Evolutionary conservation across 176 grass and related monocot genomes (phyloP).

Genomic region (Saccharum officinarum): DNA sequence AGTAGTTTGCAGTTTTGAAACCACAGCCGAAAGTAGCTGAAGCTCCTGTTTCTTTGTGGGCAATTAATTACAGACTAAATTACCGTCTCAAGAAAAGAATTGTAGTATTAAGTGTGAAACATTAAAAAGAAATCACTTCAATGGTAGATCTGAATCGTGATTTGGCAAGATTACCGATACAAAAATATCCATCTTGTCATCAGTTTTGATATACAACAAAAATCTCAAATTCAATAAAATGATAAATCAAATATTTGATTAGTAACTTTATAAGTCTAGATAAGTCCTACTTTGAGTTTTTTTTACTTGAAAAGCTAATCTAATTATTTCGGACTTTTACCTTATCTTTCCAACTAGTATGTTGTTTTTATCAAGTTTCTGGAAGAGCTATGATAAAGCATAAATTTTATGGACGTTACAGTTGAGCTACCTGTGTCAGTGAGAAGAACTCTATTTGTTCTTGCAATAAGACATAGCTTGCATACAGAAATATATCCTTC

Average conservation of each 20-base stretch:
- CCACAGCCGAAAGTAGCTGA: neutral
- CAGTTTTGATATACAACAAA: neutral
- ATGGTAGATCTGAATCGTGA: neutral
- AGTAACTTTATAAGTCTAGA: neutral
- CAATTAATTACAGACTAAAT: neutral
- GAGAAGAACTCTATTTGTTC: neutral
- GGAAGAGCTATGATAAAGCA: neutral
- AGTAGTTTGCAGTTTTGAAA: neutral
- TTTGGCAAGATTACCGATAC: neutral
- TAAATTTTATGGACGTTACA: no score
- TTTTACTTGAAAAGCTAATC: neutral
- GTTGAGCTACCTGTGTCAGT: no score
- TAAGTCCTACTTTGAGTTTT: neutral
- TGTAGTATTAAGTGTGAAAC: neutral
- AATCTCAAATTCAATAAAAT: neutral
- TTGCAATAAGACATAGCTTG: neutral
- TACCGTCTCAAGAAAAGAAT: neutral
- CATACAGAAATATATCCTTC: neutral
- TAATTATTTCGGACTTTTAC: neutral
- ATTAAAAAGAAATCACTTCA: neutral
- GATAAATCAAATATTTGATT: neutral
- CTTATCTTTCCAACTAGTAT: neutral
- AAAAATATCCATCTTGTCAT: neutral
- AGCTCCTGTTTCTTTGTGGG: neutral
- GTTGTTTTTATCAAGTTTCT: neutral